phyloP scores from a whole-genome alignment of 192 early-diverging fungal species.

The Coemansia sp. region DNA sequence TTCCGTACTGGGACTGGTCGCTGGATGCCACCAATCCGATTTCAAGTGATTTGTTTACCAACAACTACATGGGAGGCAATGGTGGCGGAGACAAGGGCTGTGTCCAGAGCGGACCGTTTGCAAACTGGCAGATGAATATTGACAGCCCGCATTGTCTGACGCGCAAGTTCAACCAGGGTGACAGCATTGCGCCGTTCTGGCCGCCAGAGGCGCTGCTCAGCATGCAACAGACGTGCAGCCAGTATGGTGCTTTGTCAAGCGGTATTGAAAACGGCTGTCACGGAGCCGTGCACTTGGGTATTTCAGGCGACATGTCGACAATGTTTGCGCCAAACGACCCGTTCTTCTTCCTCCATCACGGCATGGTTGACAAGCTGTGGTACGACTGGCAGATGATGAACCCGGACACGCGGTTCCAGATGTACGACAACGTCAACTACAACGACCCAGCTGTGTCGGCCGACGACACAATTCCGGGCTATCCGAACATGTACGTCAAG shows the following conservation, averaged over 20 bases:
- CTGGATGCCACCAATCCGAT: conserved; percentile 48
- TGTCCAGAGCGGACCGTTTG: conserved; percentile 41
- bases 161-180: conserved; percentile 52
- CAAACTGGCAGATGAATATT: conserved; percentile 42
- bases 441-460: conserved; percentile 21
- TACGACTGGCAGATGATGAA: conserved; percentile 57
- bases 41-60: conserved; percentile 36
- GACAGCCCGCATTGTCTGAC: conserved; percentile 43
- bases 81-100: conserved; percentile 39
- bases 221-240: conserved; percentile 41
- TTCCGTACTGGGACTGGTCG: conserved; percentile 57
- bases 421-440: conserved; percentile 50
- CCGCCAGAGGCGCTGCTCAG: conserved; percentile 49
- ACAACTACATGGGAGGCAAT: conserved; percentile 52
- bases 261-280: conserved; percentile 54
- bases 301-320: conserved; percentile 54
- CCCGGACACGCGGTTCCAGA: conserved; percentile 37
- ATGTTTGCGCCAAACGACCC: conserved; percentile 62
- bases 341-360: conserved; percentile 66
- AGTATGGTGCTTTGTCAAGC: conserved; percentile 49
- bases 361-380: conserved; percentile 62
- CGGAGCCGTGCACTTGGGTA: conserved; percentile 53
- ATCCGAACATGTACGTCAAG: conserved; percentile 34
- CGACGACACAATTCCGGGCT: conserved; percentile 46
- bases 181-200: conserved; percentile 49